Percentiles rank a stretch among this genome's conserved stretches.
These are phyloP conservation scores for Malassezia arunalokei DNA, from an alignment of 1,284 basidiomycete species.

Conservation along the genomic window DNA sequence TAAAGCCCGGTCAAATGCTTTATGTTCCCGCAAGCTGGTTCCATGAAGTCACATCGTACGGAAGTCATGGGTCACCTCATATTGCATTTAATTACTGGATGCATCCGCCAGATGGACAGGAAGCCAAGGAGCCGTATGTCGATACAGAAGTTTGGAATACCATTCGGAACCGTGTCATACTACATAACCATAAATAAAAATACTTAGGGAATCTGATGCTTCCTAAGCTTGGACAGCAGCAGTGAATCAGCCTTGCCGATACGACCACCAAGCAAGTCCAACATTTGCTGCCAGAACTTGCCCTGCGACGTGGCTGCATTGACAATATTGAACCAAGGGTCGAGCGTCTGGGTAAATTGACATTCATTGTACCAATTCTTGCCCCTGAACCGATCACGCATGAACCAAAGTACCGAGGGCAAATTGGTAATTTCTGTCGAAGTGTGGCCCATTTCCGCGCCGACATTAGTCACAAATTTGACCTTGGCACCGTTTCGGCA, in stretches of 20 bases:
- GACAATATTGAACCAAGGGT: not conserved
- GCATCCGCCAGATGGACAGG: constrained; percentile 36
- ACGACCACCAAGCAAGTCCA: constrained; percentile 9
- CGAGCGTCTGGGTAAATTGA: not conserved
- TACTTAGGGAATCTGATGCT: constrained; percentile 2
- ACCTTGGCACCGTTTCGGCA: constrained; percentile 11
- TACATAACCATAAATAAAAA: not conserved
- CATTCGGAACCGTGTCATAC: not conserved
- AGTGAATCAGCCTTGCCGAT: constrained; percentile 10
- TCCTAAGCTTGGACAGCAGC: constrained; percentile 2
- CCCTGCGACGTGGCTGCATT: not conserved
- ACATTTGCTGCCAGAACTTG: constrained; percentile 1
- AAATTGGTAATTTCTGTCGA: constrained; percentile 9
- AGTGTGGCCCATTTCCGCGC: constrained; percentile 5
- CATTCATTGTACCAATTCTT: constrained; percentile 1
- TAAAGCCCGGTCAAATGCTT: constrained; percentile 42
- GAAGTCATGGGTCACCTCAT: constrained; percentile 21
- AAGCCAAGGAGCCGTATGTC: constrained; percentile 18
- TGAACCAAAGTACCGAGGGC: constrained; percentile 9
- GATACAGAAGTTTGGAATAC: constrained; percentile 39
- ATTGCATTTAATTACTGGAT: constrained; percentile 46
- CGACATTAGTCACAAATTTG: constrained; percentile 1
- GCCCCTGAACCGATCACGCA: constrained; percentile 13
- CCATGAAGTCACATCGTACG: constrained; percentile 42
- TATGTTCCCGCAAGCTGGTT: constrained; percentile 44